Percentiles rank a stretch among this genome's conserved stretches.
Conservation (phyloP, 805 yeast species). For the Starmera pachycereana region DNA sequence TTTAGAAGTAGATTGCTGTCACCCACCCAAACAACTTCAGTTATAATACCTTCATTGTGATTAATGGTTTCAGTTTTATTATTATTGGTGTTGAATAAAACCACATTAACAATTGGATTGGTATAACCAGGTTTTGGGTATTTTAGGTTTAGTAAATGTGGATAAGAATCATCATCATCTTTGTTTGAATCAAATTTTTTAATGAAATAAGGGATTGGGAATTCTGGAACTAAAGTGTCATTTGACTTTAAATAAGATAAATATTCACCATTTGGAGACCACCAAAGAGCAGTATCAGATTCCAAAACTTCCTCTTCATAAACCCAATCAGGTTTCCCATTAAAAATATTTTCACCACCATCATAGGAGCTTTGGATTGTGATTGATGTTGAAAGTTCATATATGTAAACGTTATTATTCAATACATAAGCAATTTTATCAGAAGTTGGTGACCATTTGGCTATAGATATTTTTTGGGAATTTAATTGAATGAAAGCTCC, state of each 20-base stretch:
- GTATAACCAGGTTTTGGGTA: slow-evolving; percentile 80
- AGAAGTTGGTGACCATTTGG: slow-evolving; percentile 71
- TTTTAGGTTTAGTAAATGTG: slow-evolving; percentile 49
- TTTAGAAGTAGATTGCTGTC: slow-evolving; percentile 39
- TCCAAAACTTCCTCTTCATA: slow-evolving; percentile 84
- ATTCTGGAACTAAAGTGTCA: slow-evolving; percentile 66
- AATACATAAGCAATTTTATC: slow-evolving; percentile 51
- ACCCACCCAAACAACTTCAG: slow-evolving; percentile 69
- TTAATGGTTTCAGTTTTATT: slow-evolving; percentile 29
- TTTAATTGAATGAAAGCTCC: slow-evolving; percentile 16
- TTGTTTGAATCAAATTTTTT: slow-evolving; percentile 19
- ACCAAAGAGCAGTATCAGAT: slow-evolving; percentile 68
- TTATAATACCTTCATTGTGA: slow-evolving; percentile 35
- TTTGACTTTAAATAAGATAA: slow-evolving; percentile 58
- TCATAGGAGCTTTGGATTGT: slow-evolving; percentile 45
- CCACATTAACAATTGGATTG: slow-evolving; percentile 57
- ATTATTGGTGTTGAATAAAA: slow-evolving; percentile 29
- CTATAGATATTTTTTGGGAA: slow-evolving; percentile 30
- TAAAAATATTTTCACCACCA: slow-evolving; percentile 62
- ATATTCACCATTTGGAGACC: slow-evolving; percentile 70
- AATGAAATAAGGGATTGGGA: slow-evolving; percentile 65
- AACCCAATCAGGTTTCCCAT: slow-evolving; percentile 92
- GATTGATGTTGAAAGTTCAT: slow-evolving; percentile 22
- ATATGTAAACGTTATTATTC: slow-evolving; percentile 60
- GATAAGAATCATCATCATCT: slow-evolving; percentile 39